Conservation (phyloP, 2,329 filamentous ascomycete genomes). For the Xylaria multiplex region DNA sequence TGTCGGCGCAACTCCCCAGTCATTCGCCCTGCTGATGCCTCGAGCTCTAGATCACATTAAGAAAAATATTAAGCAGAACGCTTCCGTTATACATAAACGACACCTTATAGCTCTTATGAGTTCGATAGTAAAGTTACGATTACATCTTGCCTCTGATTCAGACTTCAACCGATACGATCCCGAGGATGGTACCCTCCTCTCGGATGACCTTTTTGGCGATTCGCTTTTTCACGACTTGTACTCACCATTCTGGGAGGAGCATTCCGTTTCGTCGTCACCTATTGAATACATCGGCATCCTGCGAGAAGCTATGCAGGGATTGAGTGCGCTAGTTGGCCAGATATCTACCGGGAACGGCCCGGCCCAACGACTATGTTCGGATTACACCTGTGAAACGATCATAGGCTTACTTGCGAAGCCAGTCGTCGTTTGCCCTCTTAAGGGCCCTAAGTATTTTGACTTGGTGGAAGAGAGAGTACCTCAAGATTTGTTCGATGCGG, state of each 20-base stretch:
- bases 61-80: slow-evolving; percentile 61
- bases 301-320: slow-evolving; percentile 45
- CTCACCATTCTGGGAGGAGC: slow-evolving; percentile 43
- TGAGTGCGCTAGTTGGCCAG: slow-evolving; percentile 46
- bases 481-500: slow-evolving; percentile 43
- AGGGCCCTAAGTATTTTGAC: slow-evolving; percentile 37
- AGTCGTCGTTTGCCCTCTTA: slow-evolving; percentile 43
- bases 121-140: slow-evolving; percentile 55
- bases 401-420: slow-evolving; percentile 44
- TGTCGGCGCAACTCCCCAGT: slow-evolving; percentile 58
- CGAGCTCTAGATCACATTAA: slow-evolving; percentile 60
- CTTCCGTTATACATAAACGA: slow-evolving; percentile 61
- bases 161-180: slow-evolving; percentile 27
- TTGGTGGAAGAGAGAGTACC: slow-evolving; percentile 24
- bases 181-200: slow-evolving; percentile 29
- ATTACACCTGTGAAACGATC: slow-evolving; percentile 44
- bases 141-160: slow-evolving; percentile 37
- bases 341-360: slow-evolving; percentile 35
- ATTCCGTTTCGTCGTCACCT: slow-evolving; percentile 29
- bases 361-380: slow-evolving; percentile 43
- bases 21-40: slow-evolving; percentile 60
- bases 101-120: slow-evolving; percentile 63
- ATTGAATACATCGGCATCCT: slow-evolving; percentile 42
- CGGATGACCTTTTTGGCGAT: slow-evolving; percentile 48
- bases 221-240: slow-evolving; percentile 45